Percentiles rank a stretch among this genome's conserved stretches.
Conservation (phyloP, 2,329 filamentous ascomycete species). For the Hypoxylon rubiginosum region DNA sequence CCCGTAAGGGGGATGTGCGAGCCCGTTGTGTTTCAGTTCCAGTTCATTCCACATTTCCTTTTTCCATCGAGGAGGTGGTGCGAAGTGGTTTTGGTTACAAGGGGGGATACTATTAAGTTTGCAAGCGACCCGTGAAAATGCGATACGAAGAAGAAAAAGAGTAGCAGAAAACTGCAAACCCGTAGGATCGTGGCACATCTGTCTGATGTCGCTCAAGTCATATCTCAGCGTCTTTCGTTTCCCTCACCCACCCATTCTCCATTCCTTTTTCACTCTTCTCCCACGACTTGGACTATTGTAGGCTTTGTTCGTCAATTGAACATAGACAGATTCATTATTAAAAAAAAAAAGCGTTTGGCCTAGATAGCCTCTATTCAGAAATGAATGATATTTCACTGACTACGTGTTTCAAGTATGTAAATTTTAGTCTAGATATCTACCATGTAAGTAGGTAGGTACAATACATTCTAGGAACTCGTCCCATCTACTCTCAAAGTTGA, state of each 20-base stretch:
- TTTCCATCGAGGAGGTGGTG: constrained; percentile 29
- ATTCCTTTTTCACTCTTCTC: constrained; percentile 21
- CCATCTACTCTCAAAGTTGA: neutral
- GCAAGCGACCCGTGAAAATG: constrained; percentile 18
- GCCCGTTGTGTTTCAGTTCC: constrained; percentile 31
- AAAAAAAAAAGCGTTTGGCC: constrained; percentile 1
- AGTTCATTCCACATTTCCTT: constrained; percentile 37
- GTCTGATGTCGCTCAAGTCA: constrained; percentile 6
- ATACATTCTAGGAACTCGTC: neutral
- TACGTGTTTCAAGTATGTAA: constrained; percentile 17
- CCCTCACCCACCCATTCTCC: constrained; percentile 12
- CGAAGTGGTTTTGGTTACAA: constrained; percentile 26
- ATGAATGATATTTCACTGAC: neutral
- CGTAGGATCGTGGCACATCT: constrained; percentile 27
- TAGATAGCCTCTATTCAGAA: constrained; percentile 4
- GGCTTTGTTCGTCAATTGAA: constrained; percentile 19
- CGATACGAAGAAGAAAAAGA: constrained; percentile 7
- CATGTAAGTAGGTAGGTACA: too few relatives aligned
- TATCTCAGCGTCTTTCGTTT: constrained; percentile 32
- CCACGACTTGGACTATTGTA: constrained; percentile 28
- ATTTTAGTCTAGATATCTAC: constrained; percentile 1
- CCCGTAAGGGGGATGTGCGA: constrained; percentile 10
- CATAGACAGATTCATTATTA: constrained; percentile 22
- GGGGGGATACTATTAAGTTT: constrained; percentile 22
- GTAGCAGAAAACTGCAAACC: constrained; percentile 19